Conservation (phyloP, 1,284 basidiomycete genomes). For the Meira nashicola region DNA sequence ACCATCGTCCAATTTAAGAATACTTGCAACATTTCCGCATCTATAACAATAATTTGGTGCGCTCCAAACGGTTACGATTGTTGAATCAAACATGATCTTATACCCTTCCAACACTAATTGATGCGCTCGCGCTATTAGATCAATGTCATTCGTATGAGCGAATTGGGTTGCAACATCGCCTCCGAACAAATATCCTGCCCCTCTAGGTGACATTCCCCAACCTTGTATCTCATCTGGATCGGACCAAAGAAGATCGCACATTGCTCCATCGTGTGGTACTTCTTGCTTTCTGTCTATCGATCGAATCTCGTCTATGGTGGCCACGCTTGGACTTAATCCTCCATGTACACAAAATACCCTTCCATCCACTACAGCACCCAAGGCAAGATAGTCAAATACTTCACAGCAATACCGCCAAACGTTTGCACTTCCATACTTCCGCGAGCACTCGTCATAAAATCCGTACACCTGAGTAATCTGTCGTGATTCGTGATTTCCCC, state of each 20-base stretch:
- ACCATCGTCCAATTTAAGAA: constrained; percentile 47
- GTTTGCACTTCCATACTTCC: constrained; percentile 90
- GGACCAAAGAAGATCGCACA: constrained; percentile 98
- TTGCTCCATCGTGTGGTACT: constrained; percentile 96
- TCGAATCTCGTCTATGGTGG: constrained; percentile 84
- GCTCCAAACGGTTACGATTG: constrained; percentile 97
- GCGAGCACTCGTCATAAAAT: constrained; percentile 96
- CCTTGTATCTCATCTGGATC: constrained; percentile 72
- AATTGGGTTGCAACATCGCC: constrained; percentile 85
- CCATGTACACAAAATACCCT: constrained; percentile 90
- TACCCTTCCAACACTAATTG: constrained; percentile 96
- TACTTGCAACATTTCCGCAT: constrained; percentile 49
- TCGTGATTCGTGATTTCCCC: constrained; percentile 97
- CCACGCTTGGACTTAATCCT: constrained; percentile 83
- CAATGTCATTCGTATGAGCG: constrained; percentile 83
- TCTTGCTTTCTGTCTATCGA: constrained; percentile 87
- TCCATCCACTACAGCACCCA: constrained; percentile 70
- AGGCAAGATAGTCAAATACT: constrained; percentile 91
- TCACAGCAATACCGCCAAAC: constrained; percentile 99
- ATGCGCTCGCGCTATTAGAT: constrained; percentile 92
- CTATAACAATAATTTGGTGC: constrained; percentile 95
- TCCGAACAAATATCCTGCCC: constrained; percentile 92
- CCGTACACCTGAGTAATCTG: constrained; percentile 95
- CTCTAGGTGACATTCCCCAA: constrained; percentile 90
- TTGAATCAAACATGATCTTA: constrained; percentile 93